These are phyloP conservation scores for Coniella lustricola DNA, from an alignment of 2,329 filamentous ascomycete species.

Conservation along the genomic window DNA sequence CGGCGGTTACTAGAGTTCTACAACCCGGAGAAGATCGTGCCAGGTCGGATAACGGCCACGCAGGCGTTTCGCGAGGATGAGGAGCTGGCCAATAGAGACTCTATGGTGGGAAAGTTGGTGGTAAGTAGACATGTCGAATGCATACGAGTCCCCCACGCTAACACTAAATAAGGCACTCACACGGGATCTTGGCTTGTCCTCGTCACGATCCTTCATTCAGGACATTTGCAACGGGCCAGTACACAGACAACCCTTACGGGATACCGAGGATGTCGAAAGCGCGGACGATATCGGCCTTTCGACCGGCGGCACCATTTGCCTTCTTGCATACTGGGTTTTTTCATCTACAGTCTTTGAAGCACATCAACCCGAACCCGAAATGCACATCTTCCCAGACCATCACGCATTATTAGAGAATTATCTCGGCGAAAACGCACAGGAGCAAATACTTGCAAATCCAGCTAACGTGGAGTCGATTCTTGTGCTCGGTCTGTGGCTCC, in stretches of 20 bases:
- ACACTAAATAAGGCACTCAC: conserved; percentile 47
- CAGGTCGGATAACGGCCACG: conserved; percentile 53
- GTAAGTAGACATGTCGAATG: conserved; percentile 34
- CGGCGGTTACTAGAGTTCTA: conserved; percentile 61
- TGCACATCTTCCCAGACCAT: conserved; percentile 56
- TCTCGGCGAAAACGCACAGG: conserved; percentile 42
- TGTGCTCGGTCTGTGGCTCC: conserved; percentile 52
- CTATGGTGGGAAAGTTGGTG: conserved; percentile 65
- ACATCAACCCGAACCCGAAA: conserved; percentile 43
- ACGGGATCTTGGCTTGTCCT: conserved; percentile 51
- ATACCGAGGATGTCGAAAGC: conserved; percentile 20
- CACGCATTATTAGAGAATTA: conserved; percentile 46
- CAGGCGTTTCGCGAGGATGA: conserved; percentile 60
- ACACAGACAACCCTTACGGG: conserved; percentile 37
- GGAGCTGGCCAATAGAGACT: conserved; percentile 53
- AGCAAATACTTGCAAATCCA: conserved; percentile 39
- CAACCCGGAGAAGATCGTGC: conserved; percentile 56
- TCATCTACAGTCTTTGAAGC: conserved; percentile 55
- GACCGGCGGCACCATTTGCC: conserved; percentile 49
- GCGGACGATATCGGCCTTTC: conserved; percentile 51
- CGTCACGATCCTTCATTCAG: conserved; percentile 39
- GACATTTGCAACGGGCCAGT: conserved; percentile 35
- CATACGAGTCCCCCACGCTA: conserved; percentile 4
- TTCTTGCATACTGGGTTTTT: conserved; percentile 57
- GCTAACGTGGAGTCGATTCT: conserved; percentile 54